Evolutionary conservation across 495 filamentous ascomycete species (phyloP), one percentile per base, ranked within the genome.

Genomic region (Talaromyces trachyspermus): DNA sequence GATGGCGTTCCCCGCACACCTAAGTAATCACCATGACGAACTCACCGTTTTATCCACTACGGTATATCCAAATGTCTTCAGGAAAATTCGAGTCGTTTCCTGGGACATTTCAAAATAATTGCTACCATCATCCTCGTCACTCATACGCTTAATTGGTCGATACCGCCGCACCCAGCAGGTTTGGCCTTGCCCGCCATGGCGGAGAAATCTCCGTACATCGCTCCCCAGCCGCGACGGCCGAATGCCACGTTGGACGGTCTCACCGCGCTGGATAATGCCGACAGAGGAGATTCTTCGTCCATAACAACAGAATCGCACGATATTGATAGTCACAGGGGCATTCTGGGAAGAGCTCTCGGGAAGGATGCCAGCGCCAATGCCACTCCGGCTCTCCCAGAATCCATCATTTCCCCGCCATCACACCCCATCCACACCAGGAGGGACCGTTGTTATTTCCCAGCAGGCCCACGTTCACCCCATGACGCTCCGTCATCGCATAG

Each of bases 371-470:
- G 39, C 22, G 39, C 19, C 20, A 43, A 43, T 32, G 36, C 56
- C 11, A 69, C 70, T 22, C 61, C 71, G 37, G 60, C 66, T 24
- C 51, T 76, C 6, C 77, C 76, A 1, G 68, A 64, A 5, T 73
- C 66, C 6, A 70, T 88, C 24, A 66, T 92, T 19, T 86, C 81
- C 87, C 88, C 0, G 79, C 80, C 36, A 88, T 90, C 62, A 90
- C 87, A 17, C 87, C 87, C 5, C 86, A 15, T 62, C 68, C n/a
- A 79, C 79, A 4, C 87, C 86, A 1, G 85, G 85, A 1, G 81
- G 82, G 4, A 78, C 75, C 42, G 64, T 78, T 33, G 80, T 76
- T 5, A 76, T 7, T 54, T 75, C 43, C 66, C 69, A 52, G 48
- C 33, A 59, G 43, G 54, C 65, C 7, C 54, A 67, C 38, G 55